A percentile compares a stretch with the other conserved stretches of the same genome.
phyloP scores from a whole-genome alignment of 768 basidiomycete genomes.

The Rossbeevera mucosa region DNA sequence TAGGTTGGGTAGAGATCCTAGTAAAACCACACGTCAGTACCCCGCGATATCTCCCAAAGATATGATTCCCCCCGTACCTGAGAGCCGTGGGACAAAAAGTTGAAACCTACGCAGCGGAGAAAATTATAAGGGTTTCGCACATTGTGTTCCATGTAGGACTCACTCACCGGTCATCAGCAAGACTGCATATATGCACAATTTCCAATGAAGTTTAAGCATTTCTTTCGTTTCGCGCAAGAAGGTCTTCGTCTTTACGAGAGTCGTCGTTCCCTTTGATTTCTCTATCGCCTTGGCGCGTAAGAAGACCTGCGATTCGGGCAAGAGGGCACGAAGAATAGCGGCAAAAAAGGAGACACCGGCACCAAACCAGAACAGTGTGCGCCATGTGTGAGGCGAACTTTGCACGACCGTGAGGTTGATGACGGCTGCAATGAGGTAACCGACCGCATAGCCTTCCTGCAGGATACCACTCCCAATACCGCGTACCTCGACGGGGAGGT shows the following conservation, averaged over 20 bases:
- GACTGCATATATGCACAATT: constrained; percentile 77
- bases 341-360: constrained; percentile 67
- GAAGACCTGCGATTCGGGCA: constrained; percentile 82
- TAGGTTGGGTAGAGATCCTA: constrained; percentile 79
- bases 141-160: not conserved
- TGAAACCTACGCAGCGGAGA: constrained; percentile 46
- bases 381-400: constrained; percentile 48
- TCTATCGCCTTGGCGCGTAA: constrained; percentile 57
- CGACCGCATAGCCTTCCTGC: constrained; percentile 86
- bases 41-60: not conserved
- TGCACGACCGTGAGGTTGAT: constrained; percentile 66
- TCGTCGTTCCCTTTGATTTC: constrained; percentile 34
- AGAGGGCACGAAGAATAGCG: constrained; percentile 54
- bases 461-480: constrained; percentile 82
- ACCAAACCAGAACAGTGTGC: constrained; percentile 77
- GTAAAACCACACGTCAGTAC: not conserved
- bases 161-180: constrained; percentile 63
- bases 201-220: constrained; percentile 83
- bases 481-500: constrained; percentile 80
- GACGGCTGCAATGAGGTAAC: constrained; percentile 79
- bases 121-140: not conserved
- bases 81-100: constrained; percentile 74
- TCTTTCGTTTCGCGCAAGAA: constrained; percentile 69
- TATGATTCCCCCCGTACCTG: constrained; percentile 34
- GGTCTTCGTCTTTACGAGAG: constrained; percentile 52